Conservation (phyloP, 164 flowering plant species). For the Tinospora cordifolia region DNA sequence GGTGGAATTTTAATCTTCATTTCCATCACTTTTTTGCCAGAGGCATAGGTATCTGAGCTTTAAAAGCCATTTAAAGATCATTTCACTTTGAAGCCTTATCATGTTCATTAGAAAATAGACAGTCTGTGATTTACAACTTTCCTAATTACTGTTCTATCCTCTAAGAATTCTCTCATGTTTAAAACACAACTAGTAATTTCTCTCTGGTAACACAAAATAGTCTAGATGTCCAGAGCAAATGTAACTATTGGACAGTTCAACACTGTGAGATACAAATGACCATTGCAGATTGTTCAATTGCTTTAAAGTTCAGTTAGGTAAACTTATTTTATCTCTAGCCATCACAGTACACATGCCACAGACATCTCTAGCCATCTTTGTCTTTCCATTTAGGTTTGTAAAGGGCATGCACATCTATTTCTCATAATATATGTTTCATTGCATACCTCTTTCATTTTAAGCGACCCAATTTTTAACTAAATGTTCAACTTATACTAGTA, state of each 20-base stretch:
- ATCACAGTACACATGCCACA: too few relatives aligned
- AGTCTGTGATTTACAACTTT: neutral
- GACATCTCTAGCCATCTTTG: too few relatives aligned
- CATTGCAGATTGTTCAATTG: neutral
- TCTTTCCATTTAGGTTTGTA: too few relatives aligned
- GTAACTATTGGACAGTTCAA: neutral
- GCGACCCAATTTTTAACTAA: too few relatives aligned
- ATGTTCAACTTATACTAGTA: too few relatives aligned
- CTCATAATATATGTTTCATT: too few relatives aligned
- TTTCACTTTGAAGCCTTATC: neutral
- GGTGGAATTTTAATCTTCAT: neutral
- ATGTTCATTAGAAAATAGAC: neutral
- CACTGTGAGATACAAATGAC: too few relatives aligned
- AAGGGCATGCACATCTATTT: too few relatives aligned
- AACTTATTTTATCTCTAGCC: too few relatives aligned
- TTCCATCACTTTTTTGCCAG: neutral
- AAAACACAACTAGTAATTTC: neutral
- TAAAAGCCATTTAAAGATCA: too few relatives aligned
- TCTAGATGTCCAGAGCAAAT: neutral
- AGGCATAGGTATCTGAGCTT: neutral
- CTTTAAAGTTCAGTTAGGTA: too few relatives aligned
- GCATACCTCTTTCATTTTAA: too few relatives aligned
- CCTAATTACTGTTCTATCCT: neutral
- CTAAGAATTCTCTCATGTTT: neutral
- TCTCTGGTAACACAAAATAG: neutral